Evolutionary conservation across 768 basidiomycete genomes (phyloP).

Genomic region (Termitomyces sp.): DNA sequence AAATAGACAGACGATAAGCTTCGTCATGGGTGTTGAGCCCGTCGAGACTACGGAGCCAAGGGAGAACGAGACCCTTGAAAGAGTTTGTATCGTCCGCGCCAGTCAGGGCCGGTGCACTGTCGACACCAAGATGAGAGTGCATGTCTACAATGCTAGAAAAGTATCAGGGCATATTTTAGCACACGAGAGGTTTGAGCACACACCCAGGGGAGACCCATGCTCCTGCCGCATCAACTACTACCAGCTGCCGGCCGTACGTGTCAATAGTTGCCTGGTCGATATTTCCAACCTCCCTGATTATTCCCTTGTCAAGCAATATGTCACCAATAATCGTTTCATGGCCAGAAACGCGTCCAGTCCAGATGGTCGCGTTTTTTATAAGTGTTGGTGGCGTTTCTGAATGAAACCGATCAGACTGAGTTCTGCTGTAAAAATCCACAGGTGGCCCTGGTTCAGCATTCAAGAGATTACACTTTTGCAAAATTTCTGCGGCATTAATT

Average conservation of each 20-base stretch:
- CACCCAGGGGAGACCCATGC: constrained; percentile 57
- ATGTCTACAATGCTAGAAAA: constrained; percentile 36
- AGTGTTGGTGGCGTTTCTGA: constrained; percentile 59
- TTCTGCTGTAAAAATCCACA: constrained; percentile 33
- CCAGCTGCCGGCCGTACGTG: constrained; percentile 18
- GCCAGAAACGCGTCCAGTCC: constrained; percentile 68
- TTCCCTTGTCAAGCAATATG: constrained; percentile 58
- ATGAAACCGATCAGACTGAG: constrained; percentile 58
- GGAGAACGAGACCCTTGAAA: constrained; percentile 39
- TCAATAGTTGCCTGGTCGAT: constrained; percentile 23
- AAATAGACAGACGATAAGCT: constrained; percentile 59
- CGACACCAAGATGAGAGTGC: constrained; percentile 42
- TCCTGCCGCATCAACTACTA: constrained; percentile 52
- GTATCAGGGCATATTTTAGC: background rate
- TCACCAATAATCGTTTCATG: constrained; percentile 54
- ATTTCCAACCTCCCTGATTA: constrained; percentile 56
- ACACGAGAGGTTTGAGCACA: background rate
- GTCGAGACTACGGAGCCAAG: constrained; percentile 76
- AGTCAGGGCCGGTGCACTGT: constrained; percentile 26
- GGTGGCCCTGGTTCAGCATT: constrained; percentile 46
- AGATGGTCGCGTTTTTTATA: constrained; percentile 74
- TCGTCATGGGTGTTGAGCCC: constrained; percentile 80
- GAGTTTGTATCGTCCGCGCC: constrained; percentile 58
- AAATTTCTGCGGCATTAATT: constrained; percentile 35
- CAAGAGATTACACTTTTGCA: constrained; percentile 49